Conservation (phyloP, 2,329 filamentous ascomycete species). For the Pestalotiopsis sp. region DNA sequence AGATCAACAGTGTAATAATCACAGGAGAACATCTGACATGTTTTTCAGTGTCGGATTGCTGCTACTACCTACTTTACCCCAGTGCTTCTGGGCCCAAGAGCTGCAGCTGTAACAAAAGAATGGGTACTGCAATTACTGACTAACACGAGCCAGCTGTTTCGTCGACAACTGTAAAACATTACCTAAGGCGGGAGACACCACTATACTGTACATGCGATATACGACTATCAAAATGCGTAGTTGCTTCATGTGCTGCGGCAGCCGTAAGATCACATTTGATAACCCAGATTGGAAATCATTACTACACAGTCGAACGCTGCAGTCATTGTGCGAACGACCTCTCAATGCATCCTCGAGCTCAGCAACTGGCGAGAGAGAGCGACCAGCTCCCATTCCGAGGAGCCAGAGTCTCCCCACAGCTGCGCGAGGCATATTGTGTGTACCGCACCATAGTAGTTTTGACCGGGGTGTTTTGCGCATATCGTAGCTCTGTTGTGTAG, state of each 20-base stretch:
- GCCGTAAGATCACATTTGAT: too few relatives aligned
- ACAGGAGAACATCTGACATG: too few relatives aligned
- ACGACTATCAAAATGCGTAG: background rate
- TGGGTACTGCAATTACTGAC: background rate
- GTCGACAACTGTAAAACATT: background rate
- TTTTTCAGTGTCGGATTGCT: background rate
- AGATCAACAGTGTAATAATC: too few relatives aligned
- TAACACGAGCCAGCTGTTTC: background rate
- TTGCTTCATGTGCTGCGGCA: too few relatives aligned
- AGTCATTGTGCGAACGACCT: too few relatives aligned
- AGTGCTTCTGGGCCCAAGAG: background rate
- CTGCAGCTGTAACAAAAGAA: background rate
- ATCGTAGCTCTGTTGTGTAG: background rate
- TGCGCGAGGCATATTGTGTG: background rate
- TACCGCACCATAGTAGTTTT: background rate
- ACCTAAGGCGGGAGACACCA: background rate
- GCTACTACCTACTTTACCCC: background rate
- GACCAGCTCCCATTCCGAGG: background rate
- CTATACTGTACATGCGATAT: background rate
- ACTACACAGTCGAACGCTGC: too few relatives aligned
- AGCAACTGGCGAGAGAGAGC: background rate
- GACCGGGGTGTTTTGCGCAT: background rate
- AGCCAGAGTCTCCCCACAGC: background rate
- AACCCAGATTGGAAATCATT: too few relatives aligned
- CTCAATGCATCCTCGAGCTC: too few relatives aligned